Evolutionary conservation across 2,329 filamentous ascomycete species (phyloP).

Genomic region (Amylocarpus encephaloides): DNA sequence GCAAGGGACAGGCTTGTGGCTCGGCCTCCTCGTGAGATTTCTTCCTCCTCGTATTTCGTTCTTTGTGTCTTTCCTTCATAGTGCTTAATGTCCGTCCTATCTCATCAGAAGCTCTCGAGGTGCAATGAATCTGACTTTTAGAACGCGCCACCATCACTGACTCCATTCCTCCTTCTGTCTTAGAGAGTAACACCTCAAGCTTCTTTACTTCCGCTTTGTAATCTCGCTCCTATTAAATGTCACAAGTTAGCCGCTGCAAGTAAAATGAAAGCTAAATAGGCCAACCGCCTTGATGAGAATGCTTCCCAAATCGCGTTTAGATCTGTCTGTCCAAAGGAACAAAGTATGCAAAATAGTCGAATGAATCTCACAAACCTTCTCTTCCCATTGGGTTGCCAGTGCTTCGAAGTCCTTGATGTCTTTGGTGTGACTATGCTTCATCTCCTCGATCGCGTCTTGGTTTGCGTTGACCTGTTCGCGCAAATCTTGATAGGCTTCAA

Average conservation of each 20-base stretch:
- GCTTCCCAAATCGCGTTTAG: no score
- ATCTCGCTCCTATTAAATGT: constrained; percentile 16
- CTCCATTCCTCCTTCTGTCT: constrained; percentile 28
- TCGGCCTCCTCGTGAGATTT: constrained; percentile 4
- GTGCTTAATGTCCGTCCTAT: constrained; percentile 18
- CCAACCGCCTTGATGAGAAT: no score
- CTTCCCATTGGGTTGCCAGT: constrained; percentile 25
- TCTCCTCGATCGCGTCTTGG: constrained; percentile 20
- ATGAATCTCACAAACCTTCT: constrained; percentile 8
- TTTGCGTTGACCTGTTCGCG: constrained; percentile 17
- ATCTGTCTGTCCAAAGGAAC: no score
- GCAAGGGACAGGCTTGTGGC: neutral
- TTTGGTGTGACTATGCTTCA: constrained; percentile 23
- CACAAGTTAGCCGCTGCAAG: no score
- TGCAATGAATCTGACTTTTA: constrained; percentile 26
- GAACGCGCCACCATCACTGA: constrained; percentile 26
- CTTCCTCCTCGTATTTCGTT: constrained; percentile 7
- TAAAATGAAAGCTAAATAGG: no score
- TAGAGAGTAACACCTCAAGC: constrained; percentile 28
- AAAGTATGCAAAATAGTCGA: neutral
- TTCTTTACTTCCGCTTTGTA: constrained; percentile 30
- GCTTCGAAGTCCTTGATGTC: constrained; percentile 26
- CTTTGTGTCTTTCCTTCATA: constrained; percentile 20
- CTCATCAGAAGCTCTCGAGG: constrained; percentile 18
- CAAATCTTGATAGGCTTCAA: constrained; percentile 28